These are phyloP conservation scores for Phytophthora lateralis DNA, from an alignment of 352 stramenopile genomes.

Conservation along the genomic window DNA sequence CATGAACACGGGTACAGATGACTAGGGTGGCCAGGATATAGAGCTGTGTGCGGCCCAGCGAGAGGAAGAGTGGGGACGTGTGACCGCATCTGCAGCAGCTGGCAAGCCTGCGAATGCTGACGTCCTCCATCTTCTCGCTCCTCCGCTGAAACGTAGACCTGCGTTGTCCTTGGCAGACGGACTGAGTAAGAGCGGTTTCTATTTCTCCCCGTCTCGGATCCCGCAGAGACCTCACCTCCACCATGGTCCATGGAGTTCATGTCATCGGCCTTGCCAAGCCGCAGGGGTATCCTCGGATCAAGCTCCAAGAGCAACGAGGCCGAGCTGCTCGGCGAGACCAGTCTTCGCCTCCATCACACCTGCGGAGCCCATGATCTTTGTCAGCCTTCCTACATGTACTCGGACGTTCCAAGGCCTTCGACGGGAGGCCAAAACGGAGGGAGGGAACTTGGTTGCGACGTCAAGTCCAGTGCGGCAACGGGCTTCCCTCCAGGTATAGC, in stretches of 20 bases:
- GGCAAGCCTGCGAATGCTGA: conserved; percentile 11
- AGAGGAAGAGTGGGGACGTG: neutral
- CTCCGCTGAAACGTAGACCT: neutral
- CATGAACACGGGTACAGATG: conserved; percentile 14
- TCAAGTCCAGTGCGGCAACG: neutral
- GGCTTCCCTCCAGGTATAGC: neutral
- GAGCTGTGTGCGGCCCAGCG: neutral
- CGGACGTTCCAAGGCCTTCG: no score
- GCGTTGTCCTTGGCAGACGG: neutral
- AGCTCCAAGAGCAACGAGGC: no score
- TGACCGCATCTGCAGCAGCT: neutral
- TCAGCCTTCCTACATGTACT: no score
- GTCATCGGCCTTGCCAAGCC: no score
- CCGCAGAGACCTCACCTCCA: neutral
- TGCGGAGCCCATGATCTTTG: no score
- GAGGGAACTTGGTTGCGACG: neutral
- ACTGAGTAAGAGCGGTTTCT: neutral
- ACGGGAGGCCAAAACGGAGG: neutral
- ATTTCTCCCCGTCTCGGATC: neutral
- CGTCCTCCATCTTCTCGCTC: neutral
- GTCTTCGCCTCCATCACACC: no score
- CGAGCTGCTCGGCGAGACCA: no score
- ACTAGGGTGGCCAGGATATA: neutral
- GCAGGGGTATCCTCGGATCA: no score
- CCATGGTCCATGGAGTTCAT: no score